phyloP scores from a whole-genome alignment of 108 stramenopile species.

The Skeletonema marinoi region DNA sequence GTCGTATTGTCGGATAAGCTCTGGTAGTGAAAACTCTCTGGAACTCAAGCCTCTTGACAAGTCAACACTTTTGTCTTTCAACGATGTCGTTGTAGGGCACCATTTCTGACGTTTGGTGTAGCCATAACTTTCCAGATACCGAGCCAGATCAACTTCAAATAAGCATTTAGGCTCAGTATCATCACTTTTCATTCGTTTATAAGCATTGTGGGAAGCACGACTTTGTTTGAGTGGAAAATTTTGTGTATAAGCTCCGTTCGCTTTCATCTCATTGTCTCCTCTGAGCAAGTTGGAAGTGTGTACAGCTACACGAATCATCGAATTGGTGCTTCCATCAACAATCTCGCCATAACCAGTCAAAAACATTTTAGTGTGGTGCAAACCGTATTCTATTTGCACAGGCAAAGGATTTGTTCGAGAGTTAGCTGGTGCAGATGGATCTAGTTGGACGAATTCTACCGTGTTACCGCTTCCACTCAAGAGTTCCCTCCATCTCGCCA shows the following conservation, averaged over 20 bases:
- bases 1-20: constrained; percentile 61
- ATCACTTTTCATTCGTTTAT: constrained; percentile 5
- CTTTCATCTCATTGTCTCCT: constrained; percentile 61
- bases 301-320: constrained; percentile 62
- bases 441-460: constrained; percentile 36
- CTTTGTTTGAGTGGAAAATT: constrained; percentile 67
- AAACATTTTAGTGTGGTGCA: constrained; percentile 85
- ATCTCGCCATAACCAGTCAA: constrained; percentile 61
- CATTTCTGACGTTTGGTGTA: constrained; percentile 47
- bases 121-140: constrained; percentile 66
- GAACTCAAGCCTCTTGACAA: constrained; percentile 17
- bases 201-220: neutral
- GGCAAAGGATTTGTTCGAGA: constrained; percentile 32
- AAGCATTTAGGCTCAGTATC: constrained; percentile 16
- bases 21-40: constrained; percentile 22
- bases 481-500: constrained; percentile 19
- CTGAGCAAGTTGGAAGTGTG: constrained; percentile 74
- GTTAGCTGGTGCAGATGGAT: constrained; percentile 50
- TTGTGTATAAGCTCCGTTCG: constrained; percentile 68
- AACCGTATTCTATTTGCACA: constrained; percentile 49
- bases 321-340: constrained; percentile 5
- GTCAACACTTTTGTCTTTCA: neutral
- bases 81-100: constrained; percentile 4
- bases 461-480: constrained; percentile 23
- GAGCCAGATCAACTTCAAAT: constrained; percentile 71